Evolutionary conservation across 768 basidiomycete genomes (phyloP), one percentile per base, ranked within the genome.

Genomic region (Omphalotus guepiniiformis): DNA sequence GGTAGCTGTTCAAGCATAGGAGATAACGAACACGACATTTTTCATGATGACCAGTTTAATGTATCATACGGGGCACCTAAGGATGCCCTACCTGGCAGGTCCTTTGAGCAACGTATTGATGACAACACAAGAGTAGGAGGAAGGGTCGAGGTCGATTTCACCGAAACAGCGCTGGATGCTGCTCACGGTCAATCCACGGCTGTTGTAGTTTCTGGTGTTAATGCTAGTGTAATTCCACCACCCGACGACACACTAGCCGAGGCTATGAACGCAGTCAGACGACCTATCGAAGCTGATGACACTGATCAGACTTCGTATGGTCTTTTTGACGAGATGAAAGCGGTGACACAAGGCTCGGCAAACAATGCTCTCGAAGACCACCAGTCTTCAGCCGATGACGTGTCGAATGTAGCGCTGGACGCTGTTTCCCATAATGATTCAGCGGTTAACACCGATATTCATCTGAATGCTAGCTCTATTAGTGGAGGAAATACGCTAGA

Each of bases 231-330:
- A 26, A 30, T 19, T 29, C 4, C 23, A 13, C 2, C 16, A 19
- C 9, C 15, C 27, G 13, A 28, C 13, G 41, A 18, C 13, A 26
- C 18, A 23, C 16, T 22, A 4, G 5, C 39, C 13, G 7, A n/a
- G 5, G 34, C 32, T 46, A n/a, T n/a, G n/a, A n/a, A n/a, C n/a
- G n/a, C n/a, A n/a, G n/a, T n/a, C n/a, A n/a, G n/a, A n/a, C n/a
- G n/a, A n/a, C n/a, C n/a, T n/a, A n/a, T n/a, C n/a, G n/a, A n/a
- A n/a, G 13, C 34, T 46, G 34, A 37, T 46, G 34, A 46, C 21
- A 37, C 30, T 46, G 44, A 36, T 36, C 44, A 35, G 22, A 25
- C 32, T n/a, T n/a, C n/a, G n/a, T n/a, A n/a, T n/a, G n/a, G n/a
- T n/a, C n/a, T n/a, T n/a, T n/a, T n/a, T n/a, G n/a, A n/a, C n/a